Percentiles rank a stretch among this genome's conserved stretches.
Conservation (phyloP, 1,284 basidiomycete species). For the Peniophora sp. region DNA sequence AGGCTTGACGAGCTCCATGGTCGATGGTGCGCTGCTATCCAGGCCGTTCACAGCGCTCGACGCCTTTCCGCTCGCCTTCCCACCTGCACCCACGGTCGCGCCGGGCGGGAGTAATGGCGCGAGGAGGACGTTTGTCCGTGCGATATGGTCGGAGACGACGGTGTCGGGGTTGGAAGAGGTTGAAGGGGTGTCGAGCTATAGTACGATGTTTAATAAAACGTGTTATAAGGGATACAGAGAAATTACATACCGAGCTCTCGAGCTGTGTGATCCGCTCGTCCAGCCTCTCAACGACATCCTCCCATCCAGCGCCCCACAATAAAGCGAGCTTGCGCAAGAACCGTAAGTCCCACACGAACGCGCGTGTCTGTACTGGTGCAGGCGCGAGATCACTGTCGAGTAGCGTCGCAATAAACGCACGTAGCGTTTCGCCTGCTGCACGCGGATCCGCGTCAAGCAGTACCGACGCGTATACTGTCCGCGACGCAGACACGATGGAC, state of each 20-base stretch:
- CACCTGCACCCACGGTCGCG: slow-evolving; percentile 8
- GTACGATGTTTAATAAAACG: background rate
- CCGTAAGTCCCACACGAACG: slow-evolving; percentile 34
- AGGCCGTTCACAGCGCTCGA: slow-evolving; percentile 17
- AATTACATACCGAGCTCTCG: slow-evolving; percentile 19
- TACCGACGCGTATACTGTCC: slow-evolving; percentile 40
- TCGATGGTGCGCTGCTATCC: slow-evolving; percentile 25
- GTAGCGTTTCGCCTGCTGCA: slow-evolving; percentile 31
- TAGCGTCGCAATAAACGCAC: slow-evolving; percentile 30
- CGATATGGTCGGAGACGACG: slow-evolving; percentile 15
- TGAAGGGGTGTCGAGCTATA: slow-evolving; percentile 1
- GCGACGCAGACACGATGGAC: slow-evolving; percentile 43
- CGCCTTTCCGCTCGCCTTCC: slow-evolving; percentile 10
- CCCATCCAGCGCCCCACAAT: slow-evolving; percentile 28
- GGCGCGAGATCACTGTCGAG: slow-evolving; percentile 20
- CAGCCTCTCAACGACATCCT: slow-evolving; percentile 19
- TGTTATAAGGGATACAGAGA: slow-evolving; percentile 1
- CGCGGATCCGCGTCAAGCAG: slow-evolving; percentile 24
- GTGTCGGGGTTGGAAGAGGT: slow-evolving; percentile 4
- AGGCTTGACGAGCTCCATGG: slow-evolving; percentile 34
- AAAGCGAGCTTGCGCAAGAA: slow-evolving; percentile 40
- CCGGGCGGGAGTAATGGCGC: slow-evolving; percentile 23
- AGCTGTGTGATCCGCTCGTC: slow-evolving; percentile 20
- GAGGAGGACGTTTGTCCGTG: slow-evolving; percentile 25
- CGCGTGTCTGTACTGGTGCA: slow-evolving; percentile 14